Base-by-base conservation (phyloP, 164 flowering plant genomes). In the Liquidambar formosana region DNA sequence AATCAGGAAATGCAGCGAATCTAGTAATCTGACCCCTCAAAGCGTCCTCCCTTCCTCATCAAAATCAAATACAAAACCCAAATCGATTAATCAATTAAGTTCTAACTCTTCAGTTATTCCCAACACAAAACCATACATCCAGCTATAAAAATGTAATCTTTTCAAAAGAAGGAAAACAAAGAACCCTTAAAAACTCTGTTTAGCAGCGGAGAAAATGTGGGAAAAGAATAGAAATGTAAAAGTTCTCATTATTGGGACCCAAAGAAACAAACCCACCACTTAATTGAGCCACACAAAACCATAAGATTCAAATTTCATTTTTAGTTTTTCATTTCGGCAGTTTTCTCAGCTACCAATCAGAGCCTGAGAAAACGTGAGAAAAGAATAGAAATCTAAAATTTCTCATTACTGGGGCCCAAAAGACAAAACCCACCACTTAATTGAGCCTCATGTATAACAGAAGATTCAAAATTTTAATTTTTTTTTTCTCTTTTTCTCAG, bases 1-100 rank as follows among this genome's bases (percentile, higher is more conserved):
- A 38, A 23, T 1, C 15, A n/a, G 47, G 67, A 64, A 64, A 64
- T 56, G 15, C 12, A 47, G 49, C 23, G 63, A 38, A 59, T 28
- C 23, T 33, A 59, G 12, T 6, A 38, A 61, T 71, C 43, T 3
- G 4, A 23, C 38, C 2, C 41, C 18, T 3, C 47, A 45, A 49
- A 44, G 13, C n/a, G 38, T 12, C 57, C 67, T 60, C 13, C 51
- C 57, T 61, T 41, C 59, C 26, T 33, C 41, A 48, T 43, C 45
- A 68, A 28, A 27, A 68, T 1, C 14, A 45, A 51, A 68, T 26
- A 38, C 48, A 54, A 49, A 60, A 59, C 26, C 67, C 14, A 22
- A 44, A 59, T 58, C 66, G 57, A 16, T 52, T 21, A 51, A 44
- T 43, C 10, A 23, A 47, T 53, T 10, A 26, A n/a, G 21, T 22